These are phyloP conservation scores for Skeletonema tropicum DNA, from an alignment of 108 stramenopile species.

Conservation along the genomic window DNA sequence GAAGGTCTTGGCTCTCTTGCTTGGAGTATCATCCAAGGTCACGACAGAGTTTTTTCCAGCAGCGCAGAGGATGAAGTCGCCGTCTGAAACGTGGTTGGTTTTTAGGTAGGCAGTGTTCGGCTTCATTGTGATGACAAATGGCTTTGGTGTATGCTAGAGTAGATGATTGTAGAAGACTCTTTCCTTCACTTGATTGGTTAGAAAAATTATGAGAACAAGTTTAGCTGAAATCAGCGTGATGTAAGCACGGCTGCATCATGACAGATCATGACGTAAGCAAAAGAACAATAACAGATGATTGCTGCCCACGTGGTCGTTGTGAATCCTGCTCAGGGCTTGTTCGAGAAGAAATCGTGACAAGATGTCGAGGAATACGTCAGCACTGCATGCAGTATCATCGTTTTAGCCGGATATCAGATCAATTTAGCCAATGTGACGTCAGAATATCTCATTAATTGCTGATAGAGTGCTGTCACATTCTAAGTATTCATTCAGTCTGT, in stretches of 20 bases:
- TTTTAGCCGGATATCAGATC: neutral
- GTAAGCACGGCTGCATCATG: neutral
- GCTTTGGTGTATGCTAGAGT: too few species aligned
- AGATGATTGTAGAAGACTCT: neutral
- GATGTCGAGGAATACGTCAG: neutral
- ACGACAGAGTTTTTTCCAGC: neutral
- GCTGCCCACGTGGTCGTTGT: neutral
- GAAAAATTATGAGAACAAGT: neutral
- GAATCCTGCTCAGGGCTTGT: neutral
- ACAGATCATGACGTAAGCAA: constrained; percentile 7
- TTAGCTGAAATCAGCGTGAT: neutral
- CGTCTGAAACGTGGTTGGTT: neutral
- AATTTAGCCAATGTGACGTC: neutral
- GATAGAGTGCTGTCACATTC: too few species aligned
- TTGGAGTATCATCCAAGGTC: neutral
- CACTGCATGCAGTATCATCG: neutral
- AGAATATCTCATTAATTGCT: neutral
- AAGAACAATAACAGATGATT: neutral
- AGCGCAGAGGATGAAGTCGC: neutral
- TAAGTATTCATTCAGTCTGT: too few species aligned
- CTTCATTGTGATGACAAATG: neutral
- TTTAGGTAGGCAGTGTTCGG: neutral
- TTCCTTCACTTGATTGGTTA: neutral
- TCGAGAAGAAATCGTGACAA: neutral
- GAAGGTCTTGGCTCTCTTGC: neutral